Conservation (phyloP, 225 moss, liverwort and hornwort species). For the Straminergon stramineum region DNA sequence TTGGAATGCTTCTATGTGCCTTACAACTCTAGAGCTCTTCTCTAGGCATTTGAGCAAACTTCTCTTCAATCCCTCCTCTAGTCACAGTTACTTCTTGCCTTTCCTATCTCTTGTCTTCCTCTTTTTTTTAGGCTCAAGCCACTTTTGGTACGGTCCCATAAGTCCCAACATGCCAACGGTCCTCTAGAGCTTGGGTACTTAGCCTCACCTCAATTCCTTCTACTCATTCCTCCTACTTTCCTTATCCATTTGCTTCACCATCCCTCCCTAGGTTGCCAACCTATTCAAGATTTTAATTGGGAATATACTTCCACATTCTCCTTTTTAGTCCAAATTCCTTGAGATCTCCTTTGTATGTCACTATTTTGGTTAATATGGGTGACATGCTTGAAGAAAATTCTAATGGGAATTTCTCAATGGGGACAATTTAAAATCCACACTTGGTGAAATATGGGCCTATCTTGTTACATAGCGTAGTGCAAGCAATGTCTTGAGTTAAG, state of each 20-base stretch:
- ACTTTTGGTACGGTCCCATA: fast-evolving
- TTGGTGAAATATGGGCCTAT: background rate
- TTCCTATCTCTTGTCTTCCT: background rate
- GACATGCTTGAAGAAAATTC: background rate
- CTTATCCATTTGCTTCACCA: background rate
- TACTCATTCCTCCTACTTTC: background rate
- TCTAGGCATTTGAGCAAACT: too few species aligned
- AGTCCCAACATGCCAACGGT: background rate
- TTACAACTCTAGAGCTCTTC: too few species aligned
- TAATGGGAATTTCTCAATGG: background rate
- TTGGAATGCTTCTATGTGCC: too few species aligned
- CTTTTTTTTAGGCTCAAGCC: too few species aligned
- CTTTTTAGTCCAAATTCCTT: background rate
- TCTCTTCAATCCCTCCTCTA: too few species aligned
- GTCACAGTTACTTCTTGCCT: too few species aligned
- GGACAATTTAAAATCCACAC: background rate
- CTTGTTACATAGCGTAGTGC: background rate
- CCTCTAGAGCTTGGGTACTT: background rate
- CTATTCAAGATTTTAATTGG: background rate
- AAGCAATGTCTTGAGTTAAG: background rate
- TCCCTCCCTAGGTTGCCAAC: background rate
- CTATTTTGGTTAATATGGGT: background rate
- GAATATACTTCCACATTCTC: background rate
- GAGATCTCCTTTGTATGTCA: background rate
- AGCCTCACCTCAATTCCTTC: background rate